Evolutionary conservation across 441 rosid species (phyloP).

Genomic region (Dalechampia spathulata): DNA sequence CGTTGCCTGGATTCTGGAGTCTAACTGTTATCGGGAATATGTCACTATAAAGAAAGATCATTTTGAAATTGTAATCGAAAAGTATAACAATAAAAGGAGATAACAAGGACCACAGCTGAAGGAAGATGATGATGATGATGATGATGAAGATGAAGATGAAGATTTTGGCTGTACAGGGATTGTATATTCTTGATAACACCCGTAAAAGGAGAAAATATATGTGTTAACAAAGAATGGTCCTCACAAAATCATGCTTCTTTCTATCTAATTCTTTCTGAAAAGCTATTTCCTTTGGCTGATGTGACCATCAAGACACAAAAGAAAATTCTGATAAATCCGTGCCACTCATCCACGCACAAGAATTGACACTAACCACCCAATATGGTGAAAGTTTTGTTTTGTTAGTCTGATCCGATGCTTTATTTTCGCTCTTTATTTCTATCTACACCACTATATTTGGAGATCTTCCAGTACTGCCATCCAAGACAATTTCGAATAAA

Average conservation of each 20-base stretch:
- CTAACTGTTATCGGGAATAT: no score
- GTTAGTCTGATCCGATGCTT: background rate
- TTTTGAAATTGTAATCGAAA: no score
- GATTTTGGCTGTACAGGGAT: slow-evolving; percentile 11
- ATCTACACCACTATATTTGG: slow-evolving; percentile 29
- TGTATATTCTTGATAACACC: background rate
- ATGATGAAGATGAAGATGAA: no score
- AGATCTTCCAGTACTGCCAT: slow-evolving; percentile 34
- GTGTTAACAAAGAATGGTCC: slow-evolving; percentile 7
- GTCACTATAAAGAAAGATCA: no score
- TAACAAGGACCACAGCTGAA: no score
- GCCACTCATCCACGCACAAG: slow-evolving; percentile 9
- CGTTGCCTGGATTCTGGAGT: no score
- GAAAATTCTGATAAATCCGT: slow-evolving; percentile 12
- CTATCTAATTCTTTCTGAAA: slow-evolving; percentile 4
- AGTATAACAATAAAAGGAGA: no score
- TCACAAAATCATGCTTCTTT: slow-evolving; percentile 3
- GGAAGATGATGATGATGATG: no score
- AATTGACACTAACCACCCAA: slow-evolving; percentile 4
- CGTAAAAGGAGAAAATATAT: background rate
- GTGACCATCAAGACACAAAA: background rate
- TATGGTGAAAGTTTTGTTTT: slow-evolving; percentile 8
- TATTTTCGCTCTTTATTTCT: background rate
- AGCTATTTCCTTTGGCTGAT: slow-evolving; percentile 5
- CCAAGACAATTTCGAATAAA: slow-evolving; percentile 79